These are phyloP conservation scores for Trichomonas gallinae DNA, from an alignment of 208 protist genomes.

Conservation along the genomic window DNA sequence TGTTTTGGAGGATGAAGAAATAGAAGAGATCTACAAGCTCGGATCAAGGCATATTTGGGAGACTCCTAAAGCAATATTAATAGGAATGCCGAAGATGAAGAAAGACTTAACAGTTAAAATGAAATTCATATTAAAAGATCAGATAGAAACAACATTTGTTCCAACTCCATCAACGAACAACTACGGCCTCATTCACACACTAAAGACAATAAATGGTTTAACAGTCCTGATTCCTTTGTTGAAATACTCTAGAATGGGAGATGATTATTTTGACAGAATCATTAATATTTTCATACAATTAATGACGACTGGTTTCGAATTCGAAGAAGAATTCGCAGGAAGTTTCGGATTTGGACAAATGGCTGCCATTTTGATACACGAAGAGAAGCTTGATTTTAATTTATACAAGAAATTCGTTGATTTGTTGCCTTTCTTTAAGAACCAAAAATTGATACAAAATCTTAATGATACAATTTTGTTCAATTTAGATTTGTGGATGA, in stretches of 20 bases:
- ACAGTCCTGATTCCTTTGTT: background rate
- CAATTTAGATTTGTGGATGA: background rate
- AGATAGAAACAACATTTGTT: background rate
- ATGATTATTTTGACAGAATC: background rate
- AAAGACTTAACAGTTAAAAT: background rate
- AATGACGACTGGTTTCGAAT: background rate
- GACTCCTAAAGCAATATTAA: background rate
- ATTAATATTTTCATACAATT: background rate
- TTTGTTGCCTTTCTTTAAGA: background rate
- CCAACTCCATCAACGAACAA: background rate
- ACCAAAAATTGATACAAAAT: background rate
- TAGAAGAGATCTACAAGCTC: background rate
- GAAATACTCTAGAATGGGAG: background rate
- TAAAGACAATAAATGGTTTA: background rate
- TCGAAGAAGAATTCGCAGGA: background rate
- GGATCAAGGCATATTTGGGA: background rate
- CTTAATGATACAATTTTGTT: background rate
- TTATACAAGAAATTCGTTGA: background rate
- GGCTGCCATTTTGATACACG: background rate
- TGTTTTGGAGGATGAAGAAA: background rate
- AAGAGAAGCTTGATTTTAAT: background rate
- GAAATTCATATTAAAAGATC: background rate
- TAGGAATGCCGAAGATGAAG: background rate
- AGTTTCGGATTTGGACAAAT: background rate
- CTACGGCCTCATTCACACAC: background rate